Evolutionary conservation across 2,329 filamentous ascomycete genomes (phyloP), one percentile per base, ranked within the genome.

Genomic region (Dactylonectria estremocensis): DNA sequence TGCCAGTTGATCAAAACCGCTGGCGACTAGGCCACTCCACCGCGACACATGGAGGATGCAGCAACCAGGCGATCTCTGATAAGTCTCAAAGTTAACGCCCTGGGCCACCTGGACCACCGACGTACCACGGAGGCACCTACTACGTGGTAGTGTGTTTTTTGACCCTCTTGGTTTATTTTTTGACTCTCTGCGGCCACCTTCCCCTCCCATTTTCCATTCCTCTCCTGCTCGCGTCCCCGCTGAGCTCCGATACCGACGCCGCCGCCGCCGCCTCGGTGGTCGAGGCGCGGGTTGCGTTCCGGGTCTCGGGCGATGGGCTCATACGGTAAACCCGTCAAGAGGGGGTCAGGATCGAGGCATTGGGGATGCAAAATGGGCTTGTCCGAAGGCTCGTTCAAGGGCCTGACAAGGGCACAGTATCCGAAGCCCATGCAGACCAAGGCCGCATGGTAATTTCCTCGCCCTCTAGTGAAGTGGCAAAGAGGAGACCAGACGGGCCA

Each of bases 1-100:
- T 89, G 89, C 93, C 93, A 95, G 91, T 95, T 90, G 88, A 91
- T 89, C 85, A 86, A 86, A 88, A 83, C 82, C 84, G 85, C 84
- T 86, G 76, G 85, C 87, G 84, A 87, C 87, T 88, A 89, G 84
- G 82, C 85, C 87, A 86, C 87, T 89, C 89, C 88, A 90, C 88
- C 82, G 81, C 83, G 67, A 76, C 75, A 77, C 75, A 77, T 76
- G 74, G 74, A 75, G 76, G 80, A 83, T 83, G 83, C 83, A 85
- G 82, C 80, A 77, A 77, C 78, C 78, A 80, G 77, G 73, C 83
- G 84, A 85, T 85, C 84, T 85, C 81, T 82, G 72, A 76, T 75
- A 75, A 75, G 73, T 76, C 72, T 70, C 74, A 76, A 76, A 76
- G 72, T 76, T 76, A 75, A 76, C 74, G 72, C 74, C 72, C 70